Evolutionary conservation across 2,329 filamentous ascomycete genomes (phyloP).

Genomic region (Epicoccum sorghinum): DNA sequence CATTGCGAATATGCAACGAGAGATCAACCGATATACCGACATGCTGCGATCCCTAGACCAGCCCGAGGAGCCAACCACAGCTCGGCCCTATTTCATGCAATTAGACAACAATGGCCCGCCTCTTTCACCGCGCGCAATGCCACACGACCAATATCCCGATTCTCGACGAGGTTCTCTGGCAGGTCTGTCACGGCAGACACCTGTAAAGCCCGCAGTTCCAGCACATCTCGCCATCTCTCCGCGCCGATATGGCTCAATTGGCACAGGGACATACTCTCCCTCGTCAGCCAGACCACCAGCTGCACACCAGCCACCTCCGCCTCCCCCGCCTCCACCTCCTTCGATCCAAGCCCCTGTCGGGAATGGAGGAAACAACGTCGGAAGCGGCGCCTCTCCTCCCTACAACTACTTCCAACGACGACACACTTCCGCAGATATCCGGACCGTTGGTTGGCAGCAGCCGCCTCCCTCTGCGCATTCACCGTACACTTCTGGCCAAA

Average conservation of each 20-base stretch:
- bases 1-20: conserved; percentile 63
- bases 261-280: conserved; percentile 70
- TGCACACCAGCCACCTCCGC: conserved; percentile 62
- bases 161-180: conserved; percentile 72
- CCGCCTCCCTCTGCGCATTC: conserved; percentile 60
- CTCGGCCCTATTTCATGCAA: conserved; percentile 57
- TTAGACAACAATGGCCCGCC: conserved; percentile 65
- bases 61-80: conserved; percentile 68
- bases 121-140: conserved; percentile 84
- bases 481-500: conserved; percentile 69
- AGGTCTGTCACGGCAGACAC: conserved; percentile 60
- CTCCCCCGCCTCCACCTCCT: conserved; percentile 69
- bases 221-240: conserved; percentile 81
- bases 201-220: conserved; percentile 78
- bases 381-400: conserved; percentile 57
- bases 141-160: conserved; percentile 71
- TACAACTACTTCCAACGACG: conserved; percentile 74
- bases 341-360: conserved; percentile 67
- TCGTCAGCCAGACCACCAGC: conserved; percentile 77
- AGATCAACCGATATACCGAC: conserved; percentile 67
- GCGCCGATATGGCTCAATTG: conserved; percentile 86
- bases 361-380: conserved; percentile 57
- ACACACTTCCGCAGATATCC: conserved; percentile 95
- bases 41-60: conserved; percentile 61
- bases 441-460: conserved; percentile 70